Conservation (phyloP, 2,329 filamentous ascomycete species). For the Curvularia sp. region DNA sequence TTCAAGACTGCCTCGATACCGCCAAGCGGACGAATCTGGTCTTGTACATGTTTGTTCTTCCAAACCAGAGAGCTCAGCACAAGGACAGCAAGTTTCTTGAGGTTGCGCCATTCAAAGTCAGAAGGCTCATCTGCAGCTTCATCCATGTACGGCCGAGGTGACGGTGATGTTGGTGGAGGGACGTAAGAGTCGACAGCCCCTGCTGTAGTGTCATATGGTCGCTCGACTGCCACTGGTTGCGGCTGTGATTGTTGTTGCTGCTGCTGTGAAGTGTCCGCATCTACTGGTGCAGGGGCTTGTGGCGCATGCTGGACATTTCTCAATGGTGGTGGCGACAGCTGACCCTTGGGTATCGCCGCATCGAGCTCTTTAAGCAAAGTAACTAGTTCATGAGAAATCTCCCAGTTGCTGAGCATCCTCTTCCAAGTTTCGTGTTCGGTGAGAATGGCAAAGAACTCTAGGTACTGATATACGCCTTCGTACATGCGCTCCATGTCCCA, state of each 20-base stretch:
- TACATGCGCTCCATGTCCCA: slow-evolving; percentile 99
- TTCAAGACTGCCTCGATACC: slow-evolving; percentile 88
- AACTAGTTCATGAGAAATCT: slow-evolving; percentile 86
- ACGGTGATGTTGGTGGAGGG: slow-evolving; percentile 46
- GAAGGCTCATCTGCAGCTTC: slow-evolving; percentile 64
- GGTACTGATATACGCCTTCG: slow-evolving; percentile 90
- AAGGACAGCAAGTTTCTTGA: slow-evolving; percentile 91
- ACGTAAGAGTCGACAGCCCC: slow-evolving; percentile 55
- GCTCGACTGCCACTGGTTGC: slow-evolving; percentile 63
- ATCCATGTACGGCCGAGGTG: slow-evolving; percentile 57
- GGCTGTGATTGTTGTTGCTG: slow-evolving; percentile 38
- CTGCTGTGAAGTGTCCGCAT: slow-evolving; percentile 20
- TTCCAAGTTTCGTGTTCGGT: slow-evolving; percentile 86
- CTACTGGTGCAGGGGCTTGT: slow-evolving; percentile 41
- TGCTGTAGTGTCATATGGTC: slow-evolving; percentile 66
- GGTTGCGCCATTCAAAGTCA: slow-evolving; percentile 77
- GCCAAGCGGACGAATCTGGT: slow-evolving; percentile 83
- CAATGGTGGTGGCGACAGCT: slow-evolving; percentile 66
- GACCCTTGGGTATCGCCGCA: slow-evolving; percentile 77
- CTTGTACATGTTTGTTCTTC: slow-evolving; percentile 83
- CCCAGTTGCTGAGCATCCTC: slow-evolving; percentile 86
- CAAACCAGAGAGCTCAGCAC: slow-evolving; percentile 89
- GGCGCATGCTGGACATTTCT: slow-evolving; percentile 41
- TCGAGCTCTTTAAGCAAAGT: slow-evolving; percentile 88
- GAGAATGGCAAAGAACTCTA: slow-evolving; percentile 90